Evolutionary conservation across 805 yeast genomes (phyloP).

Genomic region (Candida coleopterorum): DNA sequence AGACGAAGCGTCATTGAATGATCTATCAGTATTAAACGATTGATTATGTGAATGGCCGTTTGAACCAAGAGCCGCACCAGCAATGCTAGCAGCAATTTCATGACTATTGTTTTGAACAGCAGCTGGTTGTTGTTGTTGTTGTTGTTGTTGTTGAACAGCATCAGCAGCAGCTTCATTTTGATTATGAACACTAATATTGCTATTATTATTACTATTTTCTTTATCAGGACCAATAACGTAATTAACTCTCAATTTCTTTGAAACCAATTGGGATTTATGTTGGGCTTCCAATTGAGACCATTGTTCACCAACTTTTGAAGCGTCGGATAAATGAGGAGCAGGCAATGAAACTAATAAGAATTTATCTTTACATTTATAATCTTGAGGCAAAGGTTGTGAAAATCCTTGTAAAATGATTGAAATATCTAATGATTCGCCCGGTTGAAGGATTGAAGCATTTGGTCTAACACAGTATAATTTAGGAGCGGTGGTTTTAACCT

Average conservation of each 20-base stretch:
- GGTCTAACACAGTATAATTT: conserved; percentile 95
- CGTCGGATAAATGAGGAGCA: conserved; percentile 55
- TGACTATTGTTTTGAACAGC: conserved; percentile 4
- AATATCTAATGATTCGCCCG: conserved; percentile 70
- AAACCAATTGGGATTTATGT: conserved; percentile 48
- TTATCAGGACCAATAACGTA: conserved; percentile 34
- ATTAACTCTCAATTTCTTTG: conserved; percentile 65
- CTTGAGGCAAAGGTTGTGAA: conserved; percentile 66
- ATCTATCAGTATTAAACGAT: conserved; percentile 4
- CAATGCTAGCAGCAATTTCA: conserved; percentile 8
- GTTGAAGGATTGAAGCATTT: conserved; percentile 74
- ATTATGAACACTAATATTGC: conserved; percentile 11
- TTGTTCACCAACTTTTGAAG: conserved; percentile 54
- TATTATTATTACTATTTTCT: too few relatives aligned
- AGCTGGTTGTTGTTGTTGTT: conserved; percentile 4
- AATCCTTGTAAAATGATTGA: conserved; percentile 84
- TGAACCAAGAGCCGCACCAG: conserved; percentile 9
- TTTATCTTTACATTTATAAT: conserved; percentile 83
- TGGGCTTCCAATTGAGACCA: conserved; percentile 73
- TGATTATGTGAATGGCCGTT: not conserved
- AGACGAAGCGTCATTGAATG: conserved; percentile 7
- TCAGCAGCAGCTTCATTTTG: conserved; percentile 11
- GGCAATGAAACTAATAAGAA: conserved; percentile 86
- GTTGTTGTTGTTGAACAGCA: conserved; percentile 7
- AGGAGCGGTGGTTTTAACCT: conserved; percentile 98